These are phyloP conservation scores for Cladosporium sp. DNA, from an alignment of 2,329 filamentous ascomycete genomes.

Conservation along the genomic window DNA sequence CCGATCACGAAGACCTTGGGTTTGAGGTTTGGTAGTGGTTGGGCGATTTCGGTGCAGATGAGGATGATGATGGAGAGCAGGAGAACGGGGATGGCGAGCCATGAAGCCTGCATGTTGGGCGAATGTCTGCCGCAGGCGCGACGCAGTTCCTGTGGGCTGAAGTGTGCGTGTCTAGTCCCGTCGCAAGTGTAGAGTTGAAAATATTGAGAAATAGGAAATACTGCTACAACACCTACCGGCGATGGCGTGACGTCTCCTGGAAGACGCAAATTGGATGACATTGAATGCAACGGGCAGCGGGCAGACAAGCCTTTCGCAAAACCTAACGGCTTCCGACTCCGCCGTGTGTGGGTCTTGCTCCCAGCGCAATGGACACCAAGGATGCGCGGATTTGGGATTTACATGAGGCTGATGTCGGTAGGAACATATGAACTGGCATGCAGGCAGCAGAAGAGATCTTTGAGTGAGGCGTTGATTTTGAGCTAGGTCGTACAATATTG, in stretches of 20 bases:
- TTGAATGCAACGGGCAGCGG: neutral
- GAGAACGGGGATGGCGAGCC: constrained; percentile 14
- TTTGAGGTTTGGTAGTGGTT: constrained; percentile 25
- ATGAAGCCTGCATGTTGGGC: constrained; percentile 15
- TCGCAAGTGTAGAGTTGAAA: neutral
- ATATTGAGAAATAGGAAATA: neutral
- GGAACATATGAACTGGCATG: neutral
- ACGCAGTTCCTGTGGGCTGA: neutral
- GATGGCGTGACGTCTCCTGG: constrained; percentile 9
- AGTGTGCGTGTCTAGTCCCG: neutral
- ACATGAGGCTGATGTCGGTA: neutral
- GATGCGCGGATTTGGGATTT: neutral
- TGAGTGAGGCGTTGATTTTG: neutral
- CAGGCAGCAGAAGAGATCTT: neutral
- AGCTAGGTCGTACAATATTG: neutral
- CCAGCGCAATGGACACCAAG: neutral
- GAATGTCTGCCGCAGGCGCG: neutral
- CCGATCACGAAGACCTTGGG: constrained; percentile 37
- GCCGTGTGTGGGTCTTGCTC: constrained; percentile 2
- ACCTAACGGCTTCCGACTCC: neutral
- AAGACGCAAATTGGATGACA: neutral
- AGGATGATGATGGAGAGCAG: constrained; percentile 22
- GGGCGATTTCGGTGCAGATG: constrained; percentile 26
- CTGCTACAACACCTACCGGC: neutral
- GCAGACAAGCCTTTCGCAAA: constrained; percentile 2